Percentiles rank a stretch among this genome's conserved stretches.
phyloP scores from a whole-genome alignment of 768 basidiomycete species.

The Phaffia australis region DNA sequence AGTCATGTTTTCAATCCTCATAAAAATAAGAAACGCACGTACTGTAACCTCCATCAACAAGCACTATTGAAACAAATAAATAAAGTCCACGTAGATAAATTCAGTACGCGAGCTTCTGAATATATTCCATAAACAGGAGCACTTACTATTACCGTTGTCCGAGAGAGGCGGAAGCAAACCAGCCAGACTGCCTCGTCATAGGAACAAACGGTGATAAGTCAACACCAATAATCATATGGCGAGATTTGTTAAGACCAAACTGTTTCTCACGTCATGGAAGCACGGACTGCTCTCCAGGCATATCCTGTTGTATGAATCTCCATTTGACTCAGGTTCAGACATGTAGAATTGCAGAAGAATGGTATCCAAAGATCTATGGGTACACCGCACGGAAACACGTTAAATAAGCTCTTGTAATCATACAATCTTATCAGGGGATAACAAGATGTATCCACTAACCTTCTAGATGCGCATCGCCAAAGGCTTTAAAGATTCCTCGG shows the following conservation, averaged over 20 bases:
- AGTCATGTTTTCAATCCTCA: background rate
- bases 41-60: conserved; percentile 40
- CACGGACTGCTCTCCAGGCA: conserved; percentile 73
- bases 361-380: conserved; percentile 86
- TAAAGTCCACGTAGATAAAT: background rate
- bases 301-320: conserved; percentile 98
- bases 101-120: background rate
- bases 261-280: conserved; percentile 65
- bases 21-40: conserved; percentile 58
- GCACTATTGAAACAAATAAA: conserved; percentile 28
- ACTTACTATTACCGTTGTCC: conserved; percentile 62
- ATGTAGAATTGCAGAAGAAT: conserved; percentile 95
- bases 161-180: conserved; percentile 89
- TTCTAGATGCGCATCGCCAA: conserved; percentile 72
- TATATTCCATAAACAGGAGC: background rate
- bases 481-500: conserved; percentile 85
- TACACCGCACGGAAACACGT: conserved; percentile 1
- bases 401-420: background rate
- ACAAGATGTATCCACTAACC: conserved; percentile 29
- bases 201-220: background rate
- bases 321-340: conserved; percentile 91
- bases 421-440: background rate
- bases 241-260: background rate
- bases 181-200: conserved; percentile 45
- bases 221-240: background rate